phyloP scores from a whole-genome alignment of 441 rosid species.

The Syzygium syzygioides region DNA sequence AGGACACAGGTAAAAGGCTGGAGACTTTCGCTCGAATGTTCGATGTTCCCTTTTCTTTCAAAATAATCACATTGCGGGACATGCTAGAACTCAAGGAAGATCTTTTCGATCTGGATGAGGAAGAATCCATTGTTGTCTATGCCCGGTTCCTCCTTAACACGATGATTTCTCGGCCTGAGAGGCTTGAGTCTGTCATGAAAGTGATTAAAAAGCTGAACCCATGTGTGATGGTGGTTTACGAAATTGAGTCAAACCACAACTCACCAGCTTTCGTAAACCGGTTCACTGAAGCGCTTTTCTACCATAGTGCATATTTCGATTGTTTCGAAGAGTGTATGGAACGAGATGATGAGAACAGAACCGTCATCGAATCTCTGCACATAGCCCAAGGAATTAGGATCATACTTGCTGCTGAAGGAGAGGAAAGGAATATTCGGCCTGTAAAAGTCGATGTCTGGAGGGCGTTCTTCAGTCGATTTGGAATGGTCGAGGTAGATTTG shows the following conservation, averaged over 20 bases:
- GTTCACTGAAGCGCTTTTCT: constrained; percentile 15
- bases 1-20: constrained; percentile 22
- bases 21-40: constrained; percentile 19
- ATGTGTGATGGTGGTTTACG: constrained; percentile 19
- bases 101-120: constrained; percentile 10
- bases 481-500: constrained; percentile 19
- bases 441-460: constrained; percentile 34
- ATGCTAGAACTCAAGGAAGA: constrained; percentile 19
- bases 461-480: constrained; percentile 4
- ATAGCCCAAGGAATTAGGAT: constrained; percentile 10
- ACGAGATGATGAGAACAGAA: constrained; percentile 6
- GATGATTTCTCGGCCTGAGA: constrained; percentile 5
- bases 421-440: constrained; percentile 13
- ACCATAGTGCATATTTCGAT: constrained; percentile 16
- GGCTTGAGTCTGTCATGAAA: constrained; percentile 14
- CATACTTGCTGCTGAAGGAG: constrained; percentile 18
- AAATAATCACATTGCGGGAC: constrained; percentile 1
- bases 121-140: constrained; percentile 22
- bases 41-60: constrained; percentile 23
- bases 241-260: constrained; percentile 19
- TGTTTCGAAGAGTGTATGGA: constrained; percentile 14
- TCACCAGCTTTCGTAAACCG: constrained; percentile 9
- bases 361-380: constrained; percentile 8
- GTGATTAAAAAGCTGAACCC: constrained; percentile 20
- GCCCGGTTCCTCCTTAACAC: constrained; percentile 6